Conservation (phyloP, 2,329 filamentous ascomycete genomes). For the Cadophora sp. region DNA sequence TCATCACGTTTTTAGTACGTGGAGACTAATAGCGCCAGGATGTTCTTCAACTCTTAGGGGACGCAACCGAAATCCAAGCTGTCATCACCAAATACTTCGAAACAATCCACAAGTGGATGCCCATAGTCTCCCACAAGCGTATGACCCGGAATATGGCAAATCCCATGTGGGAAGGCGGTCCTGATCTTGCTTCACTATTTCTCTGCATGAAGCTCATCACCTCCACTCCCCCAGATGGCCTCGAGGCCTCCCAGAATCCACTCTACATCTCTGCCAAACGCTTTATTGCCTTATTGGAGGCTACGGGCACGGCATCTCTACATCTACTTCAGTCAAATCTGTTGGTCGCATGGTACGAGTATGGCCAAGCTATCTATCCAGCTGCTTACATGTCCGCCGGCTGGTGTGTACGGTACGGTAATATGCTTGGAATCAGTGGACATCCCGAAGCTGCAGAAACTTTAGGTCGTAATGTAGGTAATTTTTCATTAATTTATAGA, state of each 20-base stretch:
- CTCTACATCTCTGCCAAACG: constrained; percentile 53
- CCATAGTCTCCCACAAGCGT: constrained; percentile 54
- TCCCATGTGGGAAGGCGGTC: constrained; percentile 51
- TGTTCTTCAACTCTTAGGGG: constrained; percentile 49
- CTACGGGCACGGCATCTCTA: constrained; percentile 50
- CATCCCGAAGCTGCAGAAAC: constrained; percentile 46
- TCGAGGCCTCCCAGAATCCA: constrained; percentile 46
- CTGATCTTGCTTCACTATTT: constrained; percentile 55
- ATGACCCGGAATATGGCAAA: constrained; percentile 49
- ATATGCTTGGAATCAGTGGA: constrained; percentile 52
- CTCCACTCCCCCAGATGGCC: constrained; percentile 46
- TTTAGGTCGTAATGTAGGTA: constrained; percentile 46
- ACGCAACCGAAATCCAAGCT: constrained; percentile 46
- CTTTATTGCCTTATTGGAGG: constrained; percentile 50
- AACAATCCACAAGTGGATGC: constrained; percentile 55
- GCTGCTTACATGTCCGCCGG: constrained; percentile 56
- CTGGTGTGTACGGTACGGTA: constrained; percentile 52
- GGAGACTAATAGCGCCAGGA: constrained; percentile 39
- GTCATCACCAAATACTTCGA: constrained; percentile 51
- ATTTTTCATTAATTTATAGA: background rate
- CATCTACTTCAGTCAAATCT: constrained; percentile 53
- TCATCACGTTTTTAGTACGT: constrained; percentile 7
- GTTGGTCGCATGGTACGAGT: constrained; percentile 55
- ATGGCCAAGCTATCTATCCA: constrained; percentile 57
- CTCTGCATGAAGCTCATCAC: constrained; percentile 56